Percentiles rank a stretch among this genome's conserved stretches.
These are phyloP conservation scores for Discostella pseudostelligera DNA, from an alignment of 108 stramenopile genomes.

Conservation along the genomic window DNA sequence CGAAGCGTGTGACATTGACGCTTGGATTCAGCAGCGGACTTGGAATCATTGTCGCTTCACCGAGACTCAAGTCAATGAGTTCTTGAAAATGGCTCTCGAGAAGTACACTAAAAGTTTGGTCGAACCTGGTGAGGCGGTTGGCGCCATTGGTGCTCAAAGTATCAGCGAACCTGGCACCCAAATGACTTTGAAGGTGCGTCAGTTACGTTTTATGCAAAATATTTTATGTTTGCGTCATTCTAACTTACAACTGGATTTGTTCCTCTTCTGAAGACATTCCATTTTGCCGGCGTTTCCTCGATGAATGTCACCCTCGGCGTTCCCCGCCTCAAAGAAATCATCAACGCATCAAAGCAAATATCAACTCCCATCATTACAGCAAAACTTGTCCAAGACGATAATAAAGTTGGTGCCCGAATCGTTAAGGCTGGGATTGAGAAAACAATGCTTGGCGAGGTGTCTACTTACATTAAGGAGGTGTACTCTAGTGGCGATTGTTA, in stretches of 20 bases:
- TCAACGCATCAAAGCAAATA: constrained; percentile 96
- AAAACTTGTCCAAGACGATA: constrained; percentile 81
- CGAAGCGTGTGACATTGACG: constrained; percentile 15
- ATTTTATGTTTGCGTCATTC: neutral
- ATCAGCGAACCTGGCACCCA: constrained; percentile 98
- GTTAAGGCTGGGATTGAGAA: constrained; percentile 98
- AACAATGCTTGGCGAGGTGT: constrained; percentile 94
- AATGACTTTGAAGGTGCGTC: constrained; percentile 89
- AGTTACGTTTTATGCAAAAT: neutral
- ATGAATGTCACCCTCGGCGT: constrained; percentile 99
- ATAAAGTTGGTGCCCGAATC: constrained; percentile 89
- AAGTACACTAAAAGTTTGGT: constrained; percentile 85
- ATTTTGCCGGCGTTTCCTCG: constrained; percentile 98
- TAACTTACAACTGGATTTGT: neutral
- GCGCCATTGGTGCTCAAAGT: constrained; percentile 96
- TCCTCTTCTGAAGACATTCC: constrained; percentile 77
- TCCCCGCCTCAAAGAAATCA: constrained; percentile 98
- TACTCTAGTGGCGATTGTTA: constrained; percentile 77
- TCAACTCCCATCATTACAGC: constrained; percentile 99
- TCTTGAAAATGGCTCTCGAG: constrained; percentile 66
- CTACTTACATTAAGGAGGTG: constrained; percentile 94
- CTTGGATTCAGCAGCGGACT: constrained; percentile 34
- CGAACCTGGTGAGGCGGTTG: constrained; percentile 96
- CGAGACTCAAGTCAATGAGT: constrained; percentile 64
- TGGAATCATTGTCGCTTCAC: constrained; percentile 84